Evolutionary conservation across 2,329 filamentous ascomycete genomes (phyloP).

Genomic region (Helotiales sp.): DNA sequence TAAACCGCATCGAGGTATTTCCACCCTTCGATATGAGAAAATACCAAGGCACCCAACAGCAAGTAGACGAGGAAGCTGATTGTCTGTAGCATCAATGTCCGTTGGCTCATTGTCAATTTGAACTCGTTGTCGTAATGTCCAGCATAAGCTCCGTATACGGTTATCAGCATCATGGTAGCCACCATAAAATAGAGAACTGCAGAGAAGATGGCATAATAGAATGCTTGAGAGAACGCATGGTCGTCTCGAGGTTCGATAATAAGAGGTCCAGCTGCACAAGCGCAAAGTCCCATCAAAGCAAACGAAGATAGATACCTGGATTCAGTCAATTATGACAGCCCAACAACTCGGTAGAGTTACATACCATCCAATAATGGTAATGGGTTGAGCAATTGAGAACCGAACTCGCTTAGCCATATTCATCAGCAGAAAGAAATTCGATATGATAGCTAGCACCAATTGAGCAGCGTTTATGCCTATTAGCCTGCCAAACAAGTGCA

Average conservation of each 20-base stretch:
- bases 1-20: slow-evolving; percentile 76
- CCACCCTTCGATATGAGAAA: slow-evolving; percentile 72
- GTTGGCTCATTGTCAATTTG: slow-evolving; percentile 73
- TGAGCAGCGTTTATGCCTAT: slow-evolving; percentile 76
- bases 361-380: slow-evolving; percentile 80
- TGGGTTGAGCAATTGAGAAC: slow-evolving; percentile 78
- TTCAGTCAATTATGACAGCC: background rate
- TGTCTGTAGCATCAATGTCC: slow-evolving; percentile 87
- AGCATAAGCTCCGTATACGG: slow-evolving; percentile 72
- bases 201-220: slow-evolving; percentile 82
- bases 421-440: slow-evolving; percentile 79
- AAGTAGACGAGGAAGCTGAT: slow-evolving; percentile 84
- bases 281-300: slow-evolving; percentile 64
- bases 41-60: slow-evolving; percentile 73
- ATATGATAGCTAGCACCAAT: slow-evolving; percentile 70
- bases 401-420: slow-evolving; percentile 83
- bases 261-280: slow-evolving; percentile 63
- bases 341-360: background rate
- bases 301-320: slow-evolving; percentile 57
- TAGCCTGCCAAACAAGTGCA: slow-evolving; percentile 48
- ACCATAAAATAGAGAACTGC: slow-evolving; percentile 76
- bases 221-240: slow-evolving; percentile 76
- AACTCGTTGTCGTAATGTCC: slow-evolving; percentile 79
- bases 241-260: slow-evolving; percentile 45
- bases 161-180: slow-evolving; percentile 73